Base-by-base conservation (phyloP, 345 rosid species). In the Pugionium cornutum region DNA sequence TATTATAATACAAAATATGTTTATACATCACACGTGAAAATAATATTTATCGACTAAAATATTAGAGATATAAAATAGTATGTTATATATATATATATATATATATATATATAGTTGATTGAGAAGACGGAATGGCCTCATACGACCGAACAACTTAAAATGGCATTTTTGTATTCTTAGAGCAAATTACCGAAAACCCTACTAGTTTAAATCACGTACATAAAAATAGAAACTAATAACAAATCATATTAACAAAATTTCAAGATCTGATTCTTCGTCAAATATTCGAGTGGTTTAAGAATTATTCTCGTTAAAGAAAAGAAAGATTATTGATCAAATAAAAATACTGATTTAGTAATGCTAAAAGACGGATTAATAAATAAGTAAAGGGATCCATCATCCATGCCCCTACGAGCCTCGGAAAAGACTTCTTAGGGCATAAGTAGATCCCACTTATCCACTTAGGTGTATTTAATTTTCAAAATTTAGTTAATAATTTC, bases 361-460 rank as follows among this genome's bases (percentile, higher is more conserved):
- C 28, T 51, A 36, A n/a, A n/a, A 40, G 27, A 57, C 10, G 7
- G 39, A 47, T 47, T 36, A 36, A 6, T 4, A 4, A 36, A 36
- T 4, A 36, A 3, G 7, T 36, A n/a, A n/a, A n/a, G n/a, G n/a
- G n/a, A n/a, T n/a, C n/a, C n/a, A n/a, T n/a, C n/a, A n/a, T n/a
- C n/a, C n/a, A 5, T 73, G 63, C 68, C 77, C 72, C 72, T 73
- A 59, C 45, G 63, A 2, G 46, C 3, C 45, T 53, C 63, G 54
- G 55, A 73, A 72, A 66, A n/a, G 72, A 52, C 72, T 73, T n/a
- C n/a, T n/a, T n/a, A n/a, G n/a, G n/a, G n/a, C 31, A 39, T 50
- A 72, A 28, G 71, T 56, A 54, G 67, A 73, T 66, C 77, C 77
- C n/a, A 66, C 67, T 53, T 66, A 66, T 73, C 68, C 72, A 73